Percentiles rank a stretch among this genome's conserved stretches.
Evolutionary conservation across 495 filamentous ascomycete genomes (phyloP).

Genomic region (Chaetomium cochliodes): DNA sequence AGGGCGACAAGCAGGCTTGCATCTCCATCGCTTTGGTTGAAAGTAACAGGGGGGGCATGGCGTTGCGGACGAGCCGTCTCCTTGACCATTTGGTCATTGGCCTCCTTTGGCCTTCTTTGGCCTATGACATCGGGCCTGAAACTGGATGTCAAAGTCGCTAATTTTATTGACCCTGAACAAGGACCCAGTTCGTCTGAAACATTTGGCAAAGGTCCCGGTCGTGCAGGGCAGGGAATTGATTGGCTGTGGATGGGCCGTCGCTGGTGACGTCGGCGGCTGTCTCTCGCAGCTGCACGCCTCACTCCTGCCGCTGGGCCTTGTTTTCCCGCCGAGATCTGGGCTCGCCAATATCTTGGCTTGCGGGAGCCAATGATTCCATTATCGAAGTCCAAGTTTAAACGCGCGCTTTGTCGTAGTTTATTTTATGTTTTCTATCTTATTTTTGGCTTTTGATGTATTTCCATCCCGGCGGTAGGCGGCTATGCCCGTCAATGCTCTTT

Average conservation of each 20-base stretch:
- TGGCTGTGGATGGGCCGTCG: conserved; percentile 21
- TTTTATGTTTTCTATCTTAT: background rate
- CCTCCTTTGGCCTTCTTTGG: conserved; percentile 7
- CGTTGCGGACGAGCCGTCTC: background rate
- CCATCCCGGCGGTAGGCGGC: background rate
- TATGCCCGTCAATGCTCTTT: background rate
- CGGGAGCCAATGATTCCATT: background rate
- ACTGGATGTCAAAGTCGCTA: conserved; percentile 7
- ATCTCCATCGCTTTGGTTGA: background rate
- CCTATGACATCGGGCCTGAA: conserved; percentile 16
- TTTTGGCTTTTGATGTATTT: background rate
- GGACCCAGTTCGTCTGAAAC: conserved; percentile 23
- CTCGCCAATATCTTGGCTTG: background rate
- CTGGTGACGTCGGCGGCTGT: conserved; percentile 35
- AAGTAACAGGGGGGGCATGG: background rate
- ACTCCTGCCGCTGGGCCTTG: background rate
- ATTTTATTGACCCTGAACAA: background rate
- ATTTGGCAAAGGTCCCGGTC: background rate
- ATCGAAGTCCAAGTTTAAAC: conserved; percentile 19
- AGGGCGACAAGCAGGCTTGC: background rate
- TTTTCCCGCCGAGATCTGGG: background rate
- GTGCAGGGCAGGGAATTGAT: background rate
- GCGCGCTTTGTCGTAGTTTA: conserved; percentile 21
- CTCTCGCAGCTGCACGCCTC: background rate
- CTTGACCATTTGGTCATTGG: conserved; percentile 7